Evolutionary conservation across 1,284 basidiomycete species (phyloP).

Genomic region (Trichosporon ovoides): DNA sequence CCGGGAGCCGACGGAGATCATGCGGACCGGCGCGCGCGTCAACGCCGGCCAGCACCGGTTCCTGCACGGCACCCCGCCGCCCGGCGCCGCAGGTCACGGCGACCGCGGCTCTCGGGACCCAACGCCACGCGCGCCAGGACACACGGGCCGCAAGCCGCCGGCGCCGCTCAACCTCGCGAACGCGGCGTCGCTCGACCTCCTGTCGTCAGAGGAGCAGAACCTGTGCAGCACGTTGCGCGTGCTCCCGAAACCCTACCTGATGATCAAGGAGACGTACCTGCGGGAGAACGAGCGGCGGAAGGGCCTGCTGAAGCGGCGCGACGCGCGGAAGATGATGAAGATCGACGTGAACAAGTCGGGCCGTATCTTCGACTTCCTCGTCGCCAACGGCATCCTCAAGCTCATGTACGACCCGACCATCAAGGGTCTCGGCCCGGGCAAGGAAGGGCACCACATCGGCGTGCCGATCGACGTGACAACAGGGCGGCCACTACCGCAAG

Average conservation of each 20-base stretch:
- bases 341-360: slow-evolving; percentile 89
- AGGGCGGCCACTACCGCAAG: slow-evolving; percentile 9
- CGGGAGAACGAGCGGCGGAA: slow-evolving; percentile 84
- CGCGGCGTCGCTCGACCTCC: slow-evolving; percentile 76
- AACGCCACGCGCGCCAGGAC: slow-evolving; percentile 28
- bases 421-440: slow-evolving; percentile 27
- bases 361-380: slow-evolving; percentile 79
- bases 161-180: slow-evolving; percentile 76
- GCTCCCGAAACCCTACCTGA: slow-evolving; percentile 83
- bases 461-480: slow-evolving; percentile 17
- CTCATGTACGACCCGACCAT: slow-evolving; percentile 40
- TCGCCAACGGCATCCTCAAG: slow-evolving; percentile 41
- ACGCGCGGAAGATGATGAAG: slow-evolving; percentile 77
- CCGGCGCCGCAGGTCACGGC: slow-evolving; percentile 22
- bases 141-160: slow-evolving; percentile 33
- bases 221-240: slow-evolving; percentile 85
- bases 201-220: slow-evolving; percentile 75
- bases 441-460: slow-evolving; percentile 26
- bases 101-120: slow-evolving; percentile 21
- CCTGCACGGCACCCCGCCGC: slow-evolving; percentile 30
- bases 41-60: slow-evolving; percentile 45
- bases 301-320: slow-evolving; percentile 73
- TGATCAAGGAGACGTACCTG: slow-evolving; percentile 85
- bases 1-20: slow-evolving; percentile 35
- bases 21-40: slow-evolving; percentile 37